Evolutionary conservation across 768 basidiomycete genomes (phyloP), one percentile per base, ranked within the genome.

Genomic region (Chalciporus chontae): DNA sequence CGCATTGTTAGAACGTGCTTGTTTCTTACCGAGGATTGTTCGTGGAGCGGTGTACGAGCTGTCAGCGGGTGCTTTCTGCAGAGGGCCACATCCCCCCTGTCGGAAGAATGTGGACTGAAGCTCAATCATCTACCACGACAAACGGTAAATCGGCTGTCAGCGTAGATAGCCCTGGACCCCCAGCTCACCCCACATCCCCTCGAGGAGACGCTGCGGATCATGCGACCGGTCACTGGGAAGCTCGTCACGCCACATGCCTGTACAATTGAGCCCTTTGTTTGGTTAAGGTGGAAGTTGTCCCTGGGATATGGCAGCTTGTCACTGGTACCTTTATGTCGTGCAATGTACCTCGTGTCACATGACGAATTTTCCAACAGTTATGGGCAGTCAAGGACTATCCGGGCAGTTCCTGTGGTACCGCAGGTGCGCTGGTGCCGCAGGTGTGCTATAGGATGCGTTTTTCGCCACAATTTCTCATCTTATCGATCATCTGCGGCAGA

Each of bases 81-180:
- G 86, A 90, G 56, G 83, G 82, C 0, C 85, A 89, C 61, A 72
- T 85, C 8, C 88, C 87, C 1, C 82, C 86, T 0, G 84, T 88
- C 3, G 83, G 80, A 26, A 76, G 85, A 39, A 59, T 77, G 23
- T 85, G 78, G 79, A 68, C 64, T 19, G 55, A 52, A 21, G 8
- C 15, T 19, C 32, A 39, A 19, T n/a, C 32, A 27, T 17, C 15
- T 1, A 19, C 39, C 36, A 8, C 39, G 11, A 47, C 45, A 26
- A 36, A 34, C 24, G 17, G 11, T 10, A 36, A 50, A 40, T 13
- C 23, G 9, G 38, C 42, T 10, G 24, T 21, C 4, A 39, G 40
- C 19, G 17, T 8, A 2, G 13, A 15, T n/a, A 26, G 32, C 1
- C 37, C 44, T n/a, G 29, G 21, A 13, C 23, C 43, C 21, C 23